Evolutionary conservation across 192 early-diverging fungal genomes (phyloP), one percentile per base, ranked within the genome.

Genomic region (Coemansia sp.): DNA sequence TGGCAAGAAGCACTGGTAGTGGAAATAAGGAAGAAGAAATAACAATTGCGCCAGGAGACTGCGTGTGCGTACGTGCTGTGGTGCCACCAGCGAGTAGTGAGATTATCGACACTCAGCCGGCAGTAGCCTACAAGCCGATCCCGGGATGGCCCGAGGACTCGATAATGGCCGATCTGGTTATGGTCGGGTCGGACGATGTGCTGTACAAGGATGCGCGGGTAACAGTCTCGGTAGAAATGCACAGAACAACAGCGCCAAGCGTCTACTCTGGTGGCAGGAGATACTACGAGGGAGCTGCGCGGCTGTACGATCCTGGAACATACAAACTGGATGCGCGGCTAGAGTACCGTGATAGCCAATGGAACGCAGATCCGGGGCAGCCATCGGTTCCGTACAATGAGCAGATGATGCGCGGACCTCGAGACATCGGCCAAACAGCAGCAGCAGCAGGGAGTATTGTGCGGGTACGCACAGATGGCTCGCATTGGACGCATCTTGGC

Each of bases 291-390:
- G 77, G 77, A 9, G 56, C 61, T 12, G 77, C 68, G 4, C 64
- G 50, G 44, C 54, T 79, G 7, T 79, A 64, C 48, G 77, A 79
- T 26, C 77, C 71, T 3, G 77, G 77, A 3, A 8, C 57, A 11
- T 79, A 79, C 45, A 45, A 23, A 2, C 12, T 79, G 4, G 77
- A 79, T 38, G 77, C 77, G 15, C 71, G 72, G 10, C 56, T 79
- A 2, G 77, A 79, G 44, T 52, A 50, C 3, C 68, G 68, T 5
- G 44, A 67, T 37, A 68, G 56, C 0, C 69, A 68, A 43, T 79
- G 77, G 77, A 79, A 79, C 18, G 68, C 69, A 6, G 68, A 74
- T 42, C 70, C 71, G 0, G 61, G 61, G 0, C 68, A 71, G 48
- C 18, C 19, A 3, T 70, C 47, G 16, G 38, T 48, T 10, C 37